Base-by-base conservation (phyloP, 2,329 filamentous ascomycete genomes). In the Graphilbum sp. region DNA sequence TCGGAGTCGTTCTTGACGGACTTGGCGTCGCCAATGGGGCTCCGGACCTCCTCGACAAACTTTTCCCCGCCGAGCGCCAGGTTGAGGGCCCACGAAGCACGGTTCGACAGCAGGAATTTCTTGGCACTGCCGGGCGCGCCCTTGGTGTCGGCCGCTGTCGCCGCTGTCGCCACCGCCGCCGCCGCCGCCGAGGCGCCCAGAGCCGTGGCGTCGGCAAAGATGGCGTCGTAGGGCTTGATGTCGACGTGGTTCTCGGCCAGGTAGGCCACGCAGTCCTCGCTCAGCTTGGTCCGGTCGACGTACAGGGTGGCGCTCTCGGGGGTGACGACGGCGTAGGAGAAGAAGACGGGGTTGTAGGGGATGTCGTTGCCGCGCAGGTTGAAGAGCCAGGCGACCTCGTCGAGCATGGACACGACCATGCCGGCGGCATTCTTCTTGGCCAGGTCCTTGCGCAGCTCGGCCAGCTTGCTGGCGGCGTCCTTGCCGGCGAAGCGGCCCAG, bases 381-480 rank as follows among this genome's bases (percentile, higher is more conserved):
- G 64, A 95, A 95, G n/a, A 98, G 68, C 90, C 90, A 98, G 11
- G 90, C 90, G 49, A 95, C 75, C 58, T 98, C 90, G 51, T 98
- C 90, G 32, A 98, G 72, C 77, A 92, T 87, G 6, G 87, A 95
- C 34, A 96, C 74, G 35, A 96, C 75, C 48, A 96, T 85, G 1
- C 84, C 88, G 16, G 78, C 71, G 6, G 77, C 79, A 53, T 90
- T 90, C 61, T 83, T 92, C 66, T 90, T 94, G 43, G 83, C 77
- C 15, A 98, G 63, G 49, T 95, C 87, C 54, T 88, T 87, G n/a
- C 87, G 75, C 40, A 98, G 61, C 34, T 93, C 86, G 19, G 72
- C 67, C 9, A 98, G 71, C 60, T 98, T 98, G 34, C 79, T 71
- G 48, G 78, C 69, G 48, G 85, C 85, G 39, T 75, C 69, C 56